Evolutionary conservation across 2,329 filamentous ascomycete genomes (phyloP).

Genomic region (Emergomyces orientalis): DNA sequence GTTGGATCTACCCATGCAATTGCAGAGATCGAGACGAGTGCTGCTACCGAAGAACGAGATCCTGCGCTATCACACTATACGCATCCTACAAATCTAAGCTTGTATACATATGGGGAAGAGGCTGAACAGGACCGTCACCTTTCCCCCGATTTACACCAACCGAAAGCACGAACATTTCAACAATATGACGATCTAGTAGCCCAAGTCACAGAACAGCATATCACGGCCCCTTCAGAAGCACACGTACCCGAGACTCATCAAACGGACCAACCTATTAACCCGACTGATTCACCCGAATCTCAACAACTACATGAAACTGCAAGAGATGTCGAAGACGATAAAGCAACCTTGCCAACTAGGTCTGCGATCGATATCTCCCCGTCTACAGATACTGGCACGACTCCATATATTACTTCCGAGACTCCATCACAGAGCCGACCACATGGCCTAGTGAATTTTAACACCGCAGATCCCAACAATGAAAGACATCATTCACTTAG

Average conservation of each 20-base stretch:
- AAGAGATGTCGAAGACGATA: neutral
- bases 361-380: neutral
- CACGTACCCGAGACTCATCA: neutral
- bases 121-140: neutral
- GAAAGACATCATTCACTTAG: constrained; percentile 12
- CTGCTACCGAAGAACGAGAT: neutral
- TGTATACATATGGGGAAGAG: neutral
- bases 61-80: neutral
- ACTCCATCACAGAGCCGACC: neutral
- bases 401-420: neutral
- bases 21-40: neutral
- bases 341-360: neutral
- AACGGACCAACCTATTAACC: neutral
- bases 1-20: neutral
- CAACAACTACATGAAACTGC: neutral
- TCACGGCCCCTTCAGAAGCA: neutral
- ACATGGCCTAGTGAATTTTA: constrained; percentile 10
- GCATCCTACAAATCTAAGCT: neutral
- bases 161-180: constrained; percentile 13
- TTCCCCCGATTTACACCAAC: neutral
- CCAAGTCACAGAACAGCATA: neutral
- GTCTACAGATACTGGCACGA: neutral
- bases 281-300: neutral
- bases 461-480: constrained; percentile 5
- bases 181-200: constrained; percentile 12